Base-by-base conservation (phyloP, 768 basidiomycete genomes). In the Lentinula raphanica region DNA sequence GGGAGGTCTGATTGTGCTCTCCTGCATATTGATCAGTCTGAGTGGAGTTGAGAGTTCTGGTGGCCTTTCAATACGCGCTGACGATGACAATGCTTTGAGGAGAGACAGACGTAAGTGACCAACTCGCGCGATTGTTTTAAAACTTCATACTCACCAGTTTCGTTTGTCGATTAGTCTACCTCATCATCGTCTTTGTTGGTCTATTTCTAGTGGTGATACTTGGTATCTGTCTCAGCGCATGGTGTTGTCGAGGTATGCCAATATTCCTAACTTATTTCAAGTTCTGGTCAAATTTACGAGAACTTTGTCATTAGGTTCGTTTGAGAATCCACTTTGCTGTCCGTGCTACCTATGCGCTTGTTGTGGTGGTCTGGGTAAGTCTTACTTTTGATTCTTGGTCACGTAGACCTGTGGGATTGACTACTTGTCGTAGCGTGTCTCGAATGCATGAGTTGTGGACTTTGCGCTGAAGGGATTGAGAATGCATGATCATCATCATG, bases 301-400 rank as follows among this genome's bases (percentile, higher is more conserved):
- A n/a, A n/a, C n/a, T n/a, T n/a, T 28, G 28, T 7, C 21, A 36
- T n/a, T 23, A 56, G 55, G 55, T 36, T 56, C 55, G 11, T 12
- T 58, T 53, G 48, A 55, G 32, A 44, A 49, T 11, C 49, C 83
- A 82, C 79, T 15, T 66, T 79, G 0, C 62, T 86, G 84, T 62
- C 86, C 86, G 0, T 87, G 86, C 64, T 88, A 88, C 66, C 73
- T 87, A 7, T 88, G 86, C 61, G 86, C 86, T 3, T 87, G 84
- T 67, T 87, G 85, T 58, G 86, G 86, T 57, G 86, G 86, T 38
- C 74, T 87, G 17, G 82, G 85, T 85, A 64, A 61, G 74, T 49
- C 6, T 19, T 38, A 31, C 25, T 53, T 50, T n/a, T n/a, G 28
- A 19, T 35, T 46, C n/a, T n/a, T 48, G 38, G 9, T 29, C 36